Evolutionary conservation across 306 rosid species (phyloP), one percentile per base, ranked within the genome.

Genomic region (Cucurbita moschata): DNA sequence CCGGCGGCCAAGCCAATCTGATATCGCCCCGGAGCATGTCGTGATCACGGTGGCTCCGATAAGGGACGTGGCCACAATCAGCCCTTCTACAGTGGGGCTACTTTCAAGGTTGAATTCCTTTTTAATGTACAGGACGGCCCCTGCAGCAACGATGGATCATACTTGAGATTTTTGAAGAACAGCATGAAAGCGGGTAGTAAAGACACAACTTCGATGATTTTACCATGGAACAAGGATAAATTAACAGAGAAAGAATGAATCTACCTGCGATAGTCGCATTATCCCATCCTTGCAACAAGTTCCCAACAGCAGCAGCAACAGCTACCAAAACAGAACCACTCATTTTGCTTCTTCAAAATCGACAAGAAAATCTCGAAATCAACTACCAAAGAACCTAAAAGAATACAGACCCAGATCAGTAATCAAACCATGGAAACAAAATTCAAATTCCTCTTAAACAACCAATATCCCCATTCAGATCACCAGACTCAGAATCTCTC

Each of bases 191-290:
- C 30, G 16, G 26, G 30, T 39, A 13, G 14, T 61, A 14, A 56
- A 39, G 46, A 26, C 42, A 13, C 18, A 59, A 39, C 3, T 62
- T 62, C 49, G 8, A 62, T 16, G 49, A 39, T 65, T 60, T 55
- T 60, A 71, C 49, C 38, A 66, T 53, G 5, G 51, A 80, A 77
- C 38, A 18, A 58, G 10, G 21, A 18, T 53, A 37, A 72, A 63
- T 11, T 15, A 61, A 15, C 54, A 81, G 76, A 62, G 50, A 44
- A 54, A 52, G 49, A 71, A 15, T 51, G 50, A 71, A 46, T 23
- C 43, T 73, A 91, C 98, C 96, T 73, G 98, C 98, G 30, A 94
- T 86, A 18, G 99, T 89, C 15, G 99, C 92, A 86, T 88, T 94
- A 79, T 94, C 99, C 99, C 99, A 91, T 78, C 99, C 99, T 55